These are phyloP conservation scores for Yarrowia sp. DNA, from an alignment of 805 yeast species.

Conservation along the genomic window DNA sequence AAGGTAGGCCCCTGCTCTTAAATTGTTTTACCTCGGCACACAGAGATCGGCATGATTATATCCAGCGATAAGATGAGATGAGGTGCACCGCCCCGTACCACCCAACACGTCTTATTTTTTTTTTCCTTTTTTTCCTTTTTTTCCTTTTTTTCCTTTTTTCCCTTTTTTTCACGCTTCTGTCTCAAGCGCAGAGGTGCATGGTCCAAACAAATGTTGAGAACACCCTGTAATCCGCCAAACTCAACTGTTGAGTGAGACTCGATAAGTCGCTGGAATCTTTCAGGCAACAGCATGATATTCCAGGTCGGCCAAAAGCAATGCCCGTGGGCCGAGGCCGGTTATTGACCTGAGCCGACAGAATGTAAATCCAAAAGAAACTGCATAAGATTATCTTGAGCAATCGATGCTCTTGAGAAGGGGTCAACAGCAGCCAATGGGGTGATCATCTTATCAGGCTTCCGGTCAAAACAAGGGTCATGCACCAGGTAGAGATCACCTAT, in stretches of 20 bases:
- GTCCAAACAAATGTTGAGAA: constrained; percentile 6
- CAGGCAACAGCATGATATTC: neutral
- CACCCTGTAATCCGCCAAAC: constrained; percentile 18
- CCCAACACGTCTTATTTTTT: no score
- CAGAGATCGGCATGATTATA: constrained; percentile 9
- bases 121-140: no score
- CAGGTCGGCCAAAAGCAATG: neutral
- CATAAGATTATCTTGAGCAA: neutral
- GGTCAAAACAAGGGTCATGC: neutral
- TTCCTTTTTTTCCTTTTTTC: no score
- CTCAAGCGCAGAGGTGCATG: constrained; percentile 13
- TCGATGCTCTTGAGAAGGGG: neutral
- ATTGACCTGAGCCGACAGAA: neutral
- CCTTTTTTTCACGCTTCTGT: constrained; percentile 2
- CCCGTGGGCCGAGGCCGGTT: neutral
- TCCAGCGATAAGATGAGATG: constrained; percentile 6
- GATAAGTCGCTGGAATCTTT: neutral
- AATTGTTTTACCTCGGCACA: constrained; percentile 13
- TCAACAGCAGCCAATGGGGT: neutral
- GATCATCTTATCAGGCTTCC: constrained; percentile 1
- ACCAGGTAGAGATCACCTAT: neutral
- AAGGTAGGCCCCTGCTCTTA: neutral
- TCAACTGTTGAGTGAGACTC: constrained; percentile 26
- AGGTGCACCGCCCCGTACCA: constrained; percentile 6
- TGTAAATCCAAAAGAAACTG: neutral